These are phyloP conservation scores for Puccinia coronata DNA, from an alignment of 1,284 basidiomycete genomes.

Conservation along the genomic window DNA sequence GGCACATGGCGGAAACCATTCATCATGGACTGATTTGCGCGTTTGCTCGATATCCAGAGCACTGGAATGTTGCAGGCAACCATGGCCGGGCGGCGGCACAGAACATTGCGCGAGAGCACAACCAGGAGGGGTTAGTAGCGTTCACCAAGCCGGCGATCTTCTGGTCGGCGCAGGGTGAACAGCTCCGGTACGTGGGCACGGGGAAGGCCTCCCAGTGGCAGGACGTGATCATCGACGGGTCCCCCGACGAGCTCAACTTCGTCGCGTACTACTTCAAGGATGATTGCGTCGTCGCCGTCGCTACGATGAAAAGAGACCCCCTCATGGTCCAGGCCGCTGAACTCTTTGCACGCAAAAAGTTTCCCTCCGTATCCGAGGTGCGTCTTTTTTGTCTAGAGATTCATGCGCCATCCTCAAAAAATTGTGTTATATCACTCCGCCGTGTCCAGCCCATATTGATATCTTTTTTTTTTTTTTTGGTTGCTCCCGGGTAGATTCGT, in stretches of 20 bases:
- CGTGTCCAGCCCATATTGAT: neutral
- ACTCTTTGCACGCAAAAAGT: constrained; percentile 73
- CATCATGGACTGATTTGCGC: constrained; percentile 51
- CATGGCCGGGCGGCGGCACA: constrained; percentile 81
- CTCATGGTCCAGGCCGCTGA: constrained; percentile 79
- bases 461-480: neutral
- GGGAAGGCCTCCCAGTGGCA: constrained; percentile 62
- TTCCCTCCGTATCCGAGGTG: constrained; percentile 73
- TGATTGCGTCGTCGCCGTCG: constrained; percentile 76
- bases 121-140: constrained; percentile 58
- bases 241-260: constrained; percentile 79
- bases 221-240: constrained; percentile 74
- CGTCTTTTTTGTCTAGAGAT: neutral
- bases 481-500: neutral
- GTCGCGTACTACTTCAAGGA: constrained; percentile 80
- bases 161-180: constrained; percentile 74
- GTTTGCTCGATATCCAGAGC: constrained; percentile 65
- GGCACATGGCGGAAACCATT: no score
- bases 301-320: constrained; percentile 80
- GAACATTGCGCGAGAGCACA: constrained; percentile 67
- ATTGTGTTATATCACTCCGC: no score
- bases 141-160: constrained; percentile 82
- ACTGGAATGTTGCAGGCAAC: constrained; percentile 87
- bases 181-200: constrained; percentile 78
- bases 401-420: no score